These are phyloP conservation scores for Telfairia occidentalis DNA, from an alignment of 331 rosid genomes.

Conservation along the genomic window DNA sequence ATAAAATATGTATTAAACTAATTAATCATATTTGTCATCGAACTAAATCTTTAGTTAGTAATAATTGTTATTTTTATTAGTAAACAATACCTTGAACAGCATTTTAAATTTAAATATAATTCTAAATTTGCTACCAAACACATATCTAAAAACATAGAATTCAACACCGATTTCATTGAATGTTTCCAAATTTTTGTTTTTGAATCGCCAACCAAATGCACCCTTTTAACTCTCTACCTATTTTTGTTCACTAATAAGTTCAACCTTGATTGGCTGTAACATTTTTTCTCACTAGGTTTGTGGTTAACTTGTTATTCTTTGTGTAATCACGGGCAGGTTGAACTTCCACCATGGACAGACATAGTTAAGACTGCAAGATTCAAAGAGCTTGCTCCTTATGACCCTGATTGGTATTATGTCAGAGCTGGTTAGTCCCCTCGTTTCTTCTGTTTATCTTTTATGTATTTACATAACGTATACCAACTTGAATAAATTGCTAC, in stretches of 20 bases:
- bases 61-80: too few species aligned
- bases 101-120: too few species aligned
- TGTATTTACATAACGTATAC: neutral
- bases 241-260: neutral
- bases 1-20: too few species aligned
- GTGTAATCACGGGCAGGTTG: constrained; percentile 29
- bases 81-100: too few species aligned
- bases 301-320: neutral
- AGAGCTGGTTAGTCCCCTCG: constrained; percentile 47
- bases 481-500: neutral
- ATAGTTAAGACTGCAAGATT: constrained; percentile 67
- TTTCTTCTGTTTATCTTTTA: neutral
- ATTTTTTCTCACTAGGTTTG: neutral
- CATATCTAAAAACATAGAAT: too few species aligned
- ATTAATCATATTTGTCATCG: too few species aligned
- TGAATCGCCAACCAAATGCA: too few species aligned
- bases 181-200: too few species aligned
- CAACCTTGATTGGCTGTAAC: neutral
- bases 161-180: too few species aligned
- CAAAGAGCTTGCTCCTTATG: constrained; percentile 74
- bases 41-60: too few species aligned
- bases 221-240: too few species aligned
- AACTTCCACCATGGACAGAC: constrained; percentile 78
- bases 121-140: too few species aligned
- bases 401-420: constrained; percentile 71